Conservation (phyloP, 768 basidiomycete genomes). For the Xanthoconium stramineum region DNA sequence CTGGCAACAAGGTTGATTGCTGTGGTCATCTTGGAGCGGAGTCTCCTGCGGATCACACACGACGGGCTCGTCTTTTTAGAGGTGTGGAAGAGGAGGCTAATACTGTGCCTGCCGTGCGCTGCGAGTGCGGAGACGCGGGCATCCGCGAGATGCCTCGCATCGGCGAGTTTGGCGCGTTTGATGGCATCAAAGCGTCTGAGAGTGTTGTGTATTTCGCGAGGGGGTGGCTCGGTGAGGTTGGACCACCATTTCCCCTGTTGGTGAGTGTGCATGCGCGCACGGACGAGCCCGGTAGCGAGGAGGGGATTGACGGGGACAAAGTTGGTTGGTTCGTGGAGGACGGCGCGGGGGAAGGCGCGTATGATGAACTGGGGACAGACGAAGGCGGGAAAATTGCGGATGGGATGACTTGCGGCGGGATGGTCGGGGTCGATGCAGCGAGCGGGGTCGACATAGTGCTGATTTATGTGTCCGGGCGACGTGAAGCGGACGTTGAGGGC, state of each 20-base stretch:
- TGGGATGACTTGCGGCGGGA: slow-evolving; percentile 12
- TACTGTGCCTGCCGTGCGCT: slow-evolving; percentile 3
- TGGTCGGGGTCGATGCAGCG: slow-evolving; percentile 17
- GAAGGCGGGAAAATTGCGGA: slow-evolving; percentile 16
- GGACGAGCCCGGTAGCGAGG: slow-evolving; percentile 14
- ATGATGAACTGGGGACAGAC: slow-evolving; percentile 20
- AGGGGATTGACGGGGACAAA: slow-evolving; percentile 21
- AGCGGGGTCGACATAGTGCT: slow-evolving; percentile 7
- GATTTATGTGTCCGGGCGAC: slow-evolving; percentile 14
- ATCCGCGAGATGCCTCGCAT: neutral
- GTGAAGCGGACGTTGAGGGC: slow-evolving; percentile 5
- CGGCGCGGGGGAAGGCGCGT: slow-evolving; percentile 22
- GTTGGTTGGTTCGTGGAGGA: slow-evolving; percentile 12
- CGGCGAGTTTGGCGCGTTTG: neutral
- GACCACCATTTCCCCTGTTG: neutral
- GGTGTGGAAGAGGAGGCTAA: slow-evolving; percentile 19
- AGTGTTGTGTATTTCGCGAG: no score
- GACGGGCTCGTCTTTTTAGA: slow-evolving; percentile 25
- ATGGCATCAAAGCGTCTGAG: neutral
- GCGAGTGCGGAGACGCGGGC: slow-evolving; percentile 6
- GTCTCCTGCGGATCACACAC: slow-evolving; percentile 18
- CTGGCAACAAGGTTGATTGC: slow-evolving; percentile 20
- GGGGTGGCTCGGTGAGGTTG: neutral
- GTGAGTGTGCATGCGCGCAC: neutral
- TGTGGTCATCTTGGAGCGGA: slow-evolving; percentile 20